Percentiles rank a stretch among this genome's conserved stretches.
These are phyloP conservation scores for Rhododendron kiyosumense DNA, from an alignment of 148 eudicot species.

Conservation along the genomic window DNA sequence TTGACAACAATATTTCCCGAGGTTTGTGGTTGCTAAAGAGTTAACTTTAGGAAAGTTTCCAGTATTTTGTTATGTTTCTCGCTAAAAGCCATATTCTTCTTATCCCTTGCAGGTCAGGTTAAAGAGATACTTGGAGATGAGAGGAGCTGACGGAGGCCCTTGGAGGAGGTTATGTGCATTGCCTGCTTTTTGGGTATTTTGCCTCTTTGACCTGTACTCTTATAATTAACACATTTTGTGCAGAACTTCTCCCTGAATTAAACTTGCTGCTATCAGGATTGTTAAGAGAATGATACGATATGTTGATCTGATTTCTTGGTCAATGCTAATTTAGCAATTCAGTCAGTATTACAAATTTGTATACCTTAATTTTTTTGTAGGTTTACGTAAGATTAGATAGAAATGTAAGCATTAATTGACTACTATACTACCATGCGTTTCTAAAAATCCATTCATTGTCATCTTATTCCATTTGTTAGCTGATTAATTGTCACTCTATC, in stretches of 20 bases:
- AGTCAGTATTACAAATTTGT: neutral
- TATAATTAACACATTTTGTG: neutral
- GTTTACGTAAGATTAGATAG: too few relatives aligned
- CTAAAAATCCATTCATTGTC: neutral
- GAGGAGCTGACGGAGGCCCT: slow-evolving; percentile 99
- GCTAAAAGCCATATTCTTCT: slow-evolving; percentile 5
- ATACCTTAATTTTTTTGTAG: neutral
- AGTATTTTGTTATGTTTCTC: neutral
- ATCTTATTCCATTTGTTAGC: neutral
- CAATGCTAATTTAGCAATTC: neutral
- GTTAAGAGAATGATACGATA: neutral
- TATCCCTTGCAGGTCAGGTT: slow-evolving; percentile 71
- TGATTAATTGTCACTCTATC: neutral
- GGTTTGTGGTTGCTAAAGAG: slow-evolving; percentile 34
- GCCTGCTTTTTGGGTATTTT: slow-evolving; percentile 95
- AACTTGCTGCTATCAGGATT: neutral
- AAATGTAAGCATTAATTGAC: neutral
- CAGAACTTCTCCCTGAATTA: neutral
- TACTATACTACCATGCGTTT: neutral
- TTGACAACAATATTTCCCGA: slow-evolving; percentile 95
- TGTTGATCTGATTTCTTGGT: neutral
- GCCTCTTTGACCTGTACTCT: neutral
- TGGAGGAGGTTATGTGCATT: slow-evolving; percentile 96
- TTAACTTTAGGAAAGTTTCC: neutral
- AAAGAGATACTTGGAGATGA: slow-evolving; percentile 95